Evolutionary conservation across 2,329 filamentous ascomycete species (phyloP), one percentile per base, ranked within the genome.

Genomic region (Exophiala viscosa): DNA sequence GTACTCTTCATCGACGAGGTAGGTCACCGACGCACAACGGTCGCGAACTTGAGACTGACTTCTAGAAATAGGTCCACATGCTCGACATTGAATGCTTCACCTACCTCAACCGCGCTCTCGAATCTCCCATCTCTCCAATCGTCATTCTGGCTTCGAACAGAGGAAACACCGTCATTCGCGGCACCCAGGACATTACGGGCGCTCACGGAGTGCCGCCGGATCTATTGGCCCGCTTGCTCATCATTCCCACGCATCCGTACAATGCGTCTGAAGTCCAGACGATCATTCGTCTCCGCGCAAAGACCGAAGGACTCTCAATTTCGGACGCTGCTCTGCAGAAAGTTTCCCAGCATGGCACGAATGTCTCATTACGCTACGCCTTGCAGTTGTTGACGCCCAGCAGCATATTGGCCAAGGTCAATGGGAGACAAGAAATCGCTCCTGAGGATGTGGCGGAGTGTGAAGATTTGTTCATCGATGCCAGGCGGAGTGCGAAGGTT

Each of bases 1-100:
- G 93, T 99, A 55, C 79, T 99, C 44, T 99, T 99, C 76, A 99
- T 99, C 64, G 93, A 99, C 66, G 93, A 99, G 83, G 90, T 93
- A 82, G 59, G 72, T 39, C 6, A 32, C 47, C 41, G 41, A 55
- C 36, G 35, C 60, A 23, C 40, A 47, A 56, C 45, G 46, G 60
- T n/a, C 4, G 8, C 4, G 15, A 15, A 32, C 20, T 48, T 39
- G 8, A 36, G 5, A 31, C 48, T 42, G 36, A 52, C 42, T 62
- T 40, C 45, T 53, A 48, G 62, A 53, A 60, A 50, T 64, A 95
- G 90, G 92, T 95, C 55, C 92, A 99, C 77, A 99, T 99, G 93
- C 90, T 99, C 64, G 93, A 99, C 71, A 87, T 99, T 63, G 93
- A 99, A 77, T 95, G 91, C 77, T 99, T 97, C 76, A 97, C 93